Conservation (phyloP, 78 protist genomes). For the Dictyostelium brefeldianum region DNA sequence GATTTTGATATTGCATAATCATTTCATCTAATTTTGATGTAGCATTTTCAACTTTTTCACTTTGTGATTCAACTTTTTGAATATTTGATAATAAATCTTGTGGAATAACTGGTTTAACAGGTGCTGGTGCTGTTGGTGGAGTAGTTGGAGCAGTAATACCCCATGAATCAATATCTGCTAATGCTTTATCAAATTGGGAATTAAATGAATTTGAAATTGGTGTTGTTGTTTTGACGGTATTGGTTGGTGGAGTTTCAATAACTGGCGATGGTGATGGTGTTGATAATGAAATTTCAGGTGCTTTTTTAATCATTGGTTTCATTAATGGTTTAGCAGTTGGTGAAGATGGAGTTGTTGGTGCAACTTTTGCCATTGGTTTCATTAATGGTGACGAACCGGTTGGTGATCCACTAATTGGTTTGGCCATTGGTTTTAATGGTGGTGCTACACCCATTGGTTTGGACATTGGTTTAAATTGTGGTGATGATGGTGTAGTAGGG, state of each 20-base stretch:
- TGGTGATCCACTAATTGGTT: not conserved
- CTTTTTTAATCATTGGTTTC: slow-evolving; percentile 1
- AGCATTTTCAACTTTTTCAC: slow-evolving; percentile 36
- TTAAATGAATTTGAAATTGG: slow-evolving; percentile 12
- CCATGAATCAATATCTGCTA: slow-evolving; percentile 54
- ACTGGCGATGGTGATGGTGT: not conserved
- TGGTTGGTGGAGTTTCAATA: not conserved
- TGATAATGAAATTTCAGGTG: slow-evolving; percentile 2
- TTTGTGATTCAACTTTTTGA: slow-evolving; percentile 12
- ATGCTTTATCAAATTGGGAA: slow-evolving; percentile 48
- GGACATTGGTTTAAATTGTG: slow-evolving; percentile 1
- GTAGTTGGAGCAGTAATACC: not conserved
- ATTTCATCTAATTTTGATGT: slow-evolving; percentile 35
- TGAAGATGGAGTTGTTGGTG: not conserved
- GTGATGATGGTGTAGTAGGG: not conserved
- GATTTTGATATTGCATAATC: slow-evolving; percentile 34
- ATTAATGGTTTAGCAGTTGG: slow-evolving; percentile 11
- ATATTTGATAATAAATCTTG: slow-evolving; percentile 14
- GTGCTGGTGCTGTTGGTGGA: not conserved
- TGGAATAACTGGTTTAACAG: slow-evolving; percentile 22
- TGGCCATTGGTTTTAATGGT: not conserved
- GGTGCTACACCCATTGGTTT: not conserved
- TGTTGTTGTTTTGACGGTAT: not conserved
- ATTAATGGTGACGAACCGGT: not conserved
- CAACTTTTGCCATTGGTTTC: not conserved